phyloP scores from a whole-genome alignment of 208 protist genomes.

The Jaenimonas drosophilae region DNA sequence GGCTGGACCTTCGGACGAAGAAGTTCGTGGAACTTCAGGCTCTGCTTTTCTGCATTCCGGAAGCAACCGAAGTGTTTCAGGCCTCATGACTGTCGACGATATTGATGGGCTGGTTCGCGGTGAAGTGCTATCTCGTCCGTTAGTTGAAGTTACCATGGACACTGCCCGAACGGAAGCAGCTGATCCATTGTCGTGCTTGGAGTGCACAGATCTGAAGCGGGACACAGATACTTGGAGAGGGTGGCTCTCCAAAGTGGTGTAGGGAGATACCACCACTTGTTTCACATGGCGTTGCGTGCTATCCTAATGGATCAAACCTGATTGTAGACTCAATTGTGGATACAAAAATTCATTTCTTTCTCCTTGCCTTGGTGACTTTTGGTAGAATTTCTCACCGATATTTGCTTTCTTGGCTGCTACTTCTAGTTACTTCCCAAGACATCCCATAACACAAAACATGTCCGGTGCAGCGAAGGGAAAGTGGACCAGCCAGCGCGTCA shows the following conservation, averaged over 20 bases:
- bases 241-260: slow-evolving; percentile 50
- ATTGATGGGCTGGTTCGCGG: slow-evolving; percentile 36
- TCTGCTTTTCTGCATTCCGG: too few species aligned
- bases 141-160: slow-evolving; percentile 57
- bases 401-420: not conserved
- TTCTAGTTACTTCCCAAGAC: too few species aligned
- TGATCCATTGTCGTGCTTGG: slow-evolving; percentile 29
- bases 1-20: not conserved
- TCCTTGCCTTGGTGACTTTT: not conserved
- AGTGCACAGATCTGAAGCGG: slow-evolving; percentile 45
- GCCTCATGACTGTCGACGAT: too few species aligned
- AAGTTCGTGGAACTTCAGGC: too few species aligned
- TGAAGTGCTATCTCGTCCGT: slow-evolving; percentile 22
- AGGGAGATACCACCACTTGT: not conserved
- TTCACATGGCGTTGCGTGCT: not conserved
- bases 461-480: too few species aligned
- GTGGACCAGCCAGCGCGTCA: not conserved
- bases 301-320: too few species aligned
- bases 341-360: not conserved
- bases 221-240: slow-evolving; percentile 56
- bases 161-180: too few species aligned
- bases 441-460: too few species aligned
- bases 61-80: too few species aligned
- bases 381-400: not conserved
- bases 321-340: too few species aligned